Percentiles rank a stretch among this genome's conserved stretches.
phyloP scores from a whole-genome alignment of 345 rosid species.

The Syzygium oleosum region DNA sequence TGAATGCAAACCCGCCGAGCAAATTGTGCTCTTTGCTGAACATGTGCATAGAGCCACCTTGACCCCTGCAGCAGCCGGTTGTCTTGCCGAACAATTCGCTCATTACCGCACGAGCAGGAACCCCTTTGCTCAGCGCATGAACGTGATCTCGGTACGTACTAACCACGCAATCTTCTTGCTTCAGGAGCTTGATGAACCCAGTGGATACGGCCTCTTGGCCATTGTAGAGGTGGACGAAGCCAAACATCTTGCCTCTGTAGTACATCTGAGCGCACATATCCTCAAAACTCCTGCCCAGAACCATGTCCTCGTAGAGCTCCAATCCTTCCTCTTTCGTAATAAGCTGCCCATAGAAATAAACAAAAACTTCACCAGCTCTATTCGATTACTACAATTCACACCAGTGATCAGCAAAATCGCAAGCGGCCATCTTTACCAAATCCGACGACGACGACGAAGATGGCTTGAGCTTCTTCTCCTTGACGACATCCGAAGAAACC shows the following conservation, averaged over 20 bases:
- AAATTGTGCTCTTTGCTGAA: slow-evolving; percentile 51
- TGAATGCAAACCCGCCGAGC: slow-evolving; percentile 54
- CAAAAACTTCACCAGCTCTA: background rate
- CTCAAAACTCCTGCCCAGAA: slow-evolving; percentile 44
- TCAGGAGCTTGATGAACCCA: slow-evolving; percentile 48
- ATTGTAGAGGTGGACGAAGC: slow-evolving; percentile 54
- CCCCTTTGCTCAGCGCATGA: slow-evolving; percentile 51
- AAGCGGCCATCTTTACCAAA: background rate
- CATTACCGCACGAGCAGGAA: slow-evolving; percentile 52
- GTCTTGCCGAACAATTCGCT: slow-evolving; percentile 56
- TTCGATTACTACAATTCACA: background rate
- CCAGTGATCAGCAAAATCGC: background rate
- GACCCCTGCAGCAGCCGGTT: slow-evolving; percentile 52
- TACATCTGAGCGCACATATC: slow-evolving; percentile 71
- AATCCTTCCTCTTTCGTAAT: slow-evolving; percentile 48
- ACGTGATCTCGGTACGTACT: slow-evolving; percentile 50
- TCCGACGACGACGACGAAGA: slow-evolving; percentile 3
- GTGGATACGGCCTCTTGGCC: slow-evolving; percentile 60
- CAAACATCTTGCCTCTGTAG: slow-evolving; percentile 56
- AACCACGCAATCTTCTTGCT: slow-evolving; percentile 30
- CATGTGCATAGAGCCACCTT: slow-evolving; percentile 63
- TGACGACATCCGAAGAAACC: slow-evolving; percentile 6
- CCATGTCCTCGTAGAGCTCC: slow-evolving; percentile 47
- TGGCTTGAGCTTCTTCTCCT: slow-evolving; percentile 7
- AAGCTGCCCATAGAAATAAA: slow-evolving; percentile 11